Percentiles rank a stretch among this genome's conserved stretches.
phyloP scores from a whole-genome alignment of 169 alveolate genomes.

The Eimeria praecox region DNA sequence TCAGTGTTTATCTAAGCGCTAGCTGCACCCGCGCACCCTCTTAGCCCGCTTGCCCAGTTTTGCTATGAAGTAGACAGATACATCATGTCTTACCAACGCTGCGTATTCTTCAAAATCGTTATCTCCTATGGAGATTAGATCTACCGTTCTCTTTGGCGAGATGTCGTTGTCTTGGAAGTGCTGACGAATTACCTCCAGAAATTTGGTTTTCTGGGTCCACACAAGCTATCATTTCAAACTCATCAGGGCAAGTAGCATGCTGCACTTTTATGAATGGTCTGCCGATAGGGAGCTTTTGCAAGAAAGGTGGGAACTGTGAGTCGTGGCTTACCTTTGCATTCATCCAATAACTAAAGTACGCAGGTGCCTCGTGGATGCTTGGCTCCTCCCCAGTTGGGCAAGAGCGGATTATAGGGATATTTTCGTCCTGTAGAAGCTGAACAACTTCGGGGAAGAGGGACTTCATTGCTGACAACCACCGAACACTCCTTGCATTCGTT shows the following conservation, averaged over 20 bases:
- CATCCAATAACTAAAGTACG: slow-evolving; percentile 90
- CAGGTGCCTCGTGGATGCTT: slow-evolving; percentile 85
- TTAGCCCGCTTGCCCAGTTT: neutral
- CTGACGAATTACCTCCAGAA: slow-evolving; percentile 83
- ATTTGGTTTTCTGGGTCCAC: slow-evolving; percentile 85
- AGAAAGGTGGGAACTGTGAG: neutral
- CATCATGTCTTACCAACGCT: slow-evolving; percentile 83
- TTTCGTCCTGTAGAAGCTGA: slow-evolving; percentile 83
- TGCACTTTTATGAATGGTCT: neutral
- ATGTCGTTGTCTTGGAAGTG: slow-evolving; percentile 75
- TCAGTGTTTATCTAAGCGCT: neutral
- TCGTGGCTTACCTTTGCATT: slow-evolving; percentile 87
- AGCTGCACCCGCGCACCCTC: neutral
- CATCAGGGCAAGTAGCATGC: neutral
- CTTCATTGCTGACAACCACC: slow-evolving; percentile 89
- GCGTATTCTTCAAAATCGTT: slow-evolving; percentile 92
- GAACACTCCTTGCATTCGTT: slow-evolving; percentile 90
- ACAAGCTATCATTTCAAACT: neutral
- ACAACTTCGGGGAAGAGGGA: slow-evolving; percentile 89
- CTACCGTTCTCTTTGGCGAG: slow-evolving; percentile 79
- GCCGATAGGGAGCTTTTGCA: neutral
- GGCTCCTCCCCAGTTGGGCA: slow-evolving; percentile 88
- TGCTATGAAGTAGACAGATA: neutral
- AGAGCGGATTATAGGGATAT: slow-evolving; percentile 88
- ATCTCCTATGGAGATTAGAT: slow-evolving; percentile 90